Evolutionary conservation across 2,329 filamentous ascomycete species (phyloP).

Genomic region (Alternaria novae-zelandiae): DNA sequence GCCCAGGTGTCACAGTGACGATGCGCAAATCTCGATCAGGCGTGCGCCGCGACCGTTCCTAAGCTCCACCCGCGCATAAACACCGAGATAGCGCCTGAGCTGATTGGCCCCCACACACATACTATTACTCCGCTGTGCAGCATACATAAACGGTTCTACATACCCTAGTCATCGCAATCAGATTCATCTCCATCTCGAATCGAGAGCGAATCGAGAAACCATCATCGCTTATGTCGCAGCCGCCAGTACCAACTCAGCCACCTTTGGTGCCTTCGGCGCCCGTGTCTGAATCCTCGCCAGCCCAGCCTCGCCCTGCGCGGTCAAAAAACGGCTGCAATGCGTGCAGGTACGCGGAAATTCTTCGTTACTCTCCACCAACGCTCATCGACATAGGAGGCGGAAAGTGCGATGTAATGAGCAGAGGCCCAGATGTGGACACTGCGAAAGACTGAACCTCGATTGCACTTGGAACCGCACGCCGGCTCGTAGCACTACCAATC

Average conservation of each 20-base stretch:
- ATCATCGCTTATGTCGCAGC: slow-evolving; percentile 26
- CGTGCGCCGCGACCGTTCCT: neutral
- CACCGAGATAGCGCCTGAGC: neutral
- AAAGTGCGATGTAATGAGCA: slow-evolving; percentile 64
- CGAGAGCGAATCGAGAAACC: neutral
- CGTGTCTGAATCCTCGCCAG: slow-evolving; percentile 10
- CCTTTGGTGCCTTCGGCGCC: slow-evolving; percentile 21
- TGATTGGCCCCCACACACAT: slow-evolving; percentile 12
- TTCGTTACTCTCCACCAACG: neutral
- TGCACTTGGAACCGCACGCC: slow-evolving; percentile 56
- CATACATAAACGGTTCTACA: neutral
- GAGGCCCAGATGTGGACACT: slow-evolving; percentile 60
- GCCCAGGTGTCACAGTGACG: neutral
- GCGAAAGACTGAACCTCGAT: slow-evolving; percentile 60
- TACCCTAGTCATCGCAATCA: neutral
- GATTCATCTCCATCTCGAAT: neutral
- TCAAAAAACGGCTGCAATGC: slow-evolving; percentile 43
- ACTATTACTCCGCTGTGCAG: neutral
- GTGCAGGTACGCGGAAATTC: slow-evolving; percentile 25
- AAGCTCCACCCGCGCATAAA: neutral
- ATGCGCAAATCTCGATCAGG: neutral
- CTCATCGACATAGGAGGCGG: slow-evolving; percentile 49
- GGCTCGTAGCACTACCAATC: slow-evolving; percentile 21
- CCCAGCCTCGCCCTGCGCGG: slow-evolving; percentile 33
- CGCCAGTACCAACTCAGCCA: slow-evolving; percentile 16